Conservation (phyloP, 441 rosid species). For the Mallotus japonicus region DNA sequence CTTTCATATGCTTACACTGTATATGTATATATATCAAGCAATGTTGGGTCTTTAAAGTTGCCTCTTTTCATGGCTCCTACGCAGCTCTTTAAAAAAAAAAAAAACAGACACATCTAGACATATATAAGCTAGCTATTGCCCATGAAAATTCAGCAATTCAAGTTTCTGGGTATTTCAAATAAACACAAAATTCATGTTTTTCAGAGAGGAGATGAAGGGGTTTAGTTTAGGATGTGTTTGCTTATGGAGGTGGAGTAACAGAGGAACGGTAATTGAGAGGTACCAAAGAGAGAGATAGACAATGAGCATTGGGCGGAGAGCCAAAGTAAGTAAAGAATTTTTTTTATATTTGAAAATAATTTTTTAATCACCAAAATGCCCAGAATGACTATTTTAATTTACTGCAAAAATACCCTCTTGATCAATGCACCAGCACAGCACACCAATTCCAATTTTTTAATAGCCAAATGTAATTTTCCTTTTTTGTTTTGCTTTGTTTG, state of each 20-base stretch:
- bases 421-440: not conserved
- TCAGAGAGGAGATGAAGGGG: no score
- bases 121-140: no score
- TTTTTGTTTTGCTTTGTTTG: no score
- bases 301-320: conserved; percentile 44
- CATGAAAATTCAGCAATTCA: no score
- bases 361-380: conserved; percentile 30
- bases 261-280: conserved; percentile 7
- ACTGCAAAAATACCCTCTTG: not conserved
- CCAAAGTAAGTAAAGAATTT: not conserved
- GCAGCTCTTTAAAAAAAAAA: not conserved
- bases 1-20: no score
- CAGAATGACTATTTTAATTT: conserved; percentile 17
- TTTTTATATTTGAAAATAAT: conserved; percentile 12
- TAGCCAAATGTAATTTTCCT: no score
- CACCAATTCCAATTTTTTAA: not conserved
- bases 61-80: not conserved
- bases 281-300: conserved; percentile 14
- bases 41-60: not conserved
- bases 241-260: not conserved
- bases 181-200: not conserved
- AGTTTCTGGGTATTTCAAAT: not conserved
- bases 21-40: no score
- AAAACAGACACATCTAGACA: not conserved
- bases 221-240: no score